Evolutionary conservation across 495 filamentous ascomycete species (phyloP), one percentile per base, ranked within the genome.

Genomic region (Cercophora newfieldiana): DNA sequence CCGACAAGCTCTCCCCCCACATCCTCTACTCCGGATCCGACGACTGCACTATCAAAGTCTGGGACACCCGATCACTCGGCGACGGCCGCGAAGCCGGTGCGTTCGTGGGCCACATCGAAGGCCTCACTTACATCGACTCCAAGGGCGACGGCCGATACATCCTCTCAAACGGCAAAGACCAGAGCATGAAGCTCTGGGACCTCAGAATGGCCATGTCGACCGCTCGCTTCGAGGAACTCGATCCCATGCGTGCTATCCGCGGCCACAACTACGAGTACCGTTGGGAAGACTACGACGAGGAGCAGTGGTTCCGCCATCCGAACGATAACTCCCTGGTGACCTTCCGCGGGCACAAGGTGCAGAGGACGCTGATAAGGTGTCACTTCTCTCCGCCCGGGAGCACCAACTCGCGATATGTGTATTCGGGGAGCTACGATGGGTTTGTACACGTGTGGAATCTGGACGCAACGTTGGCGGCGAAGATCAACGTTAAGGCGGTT

Each of bases 121-220:
- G 95, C 16, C 72, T 99, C 2, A 99, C 95, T 0, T 97, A 97
- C 71, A 89, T 99, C 62, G 94, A 98, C 77, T 94, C 89, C 78
- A 99, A 98, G 78, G 93, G 93, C 57, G 95, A 99, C 73, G 95
- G 95, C 8, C 85, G 95, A 49, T 99, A 97, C 72, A 89, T 98
- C 8, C 83, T 99, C 7, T 94, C 91, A 66, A 99, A 99, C 67
- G 91, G 86, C 64, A 99, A 99, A 71, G 95, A 99, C 70, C 95
- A 99, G 75, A 91, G 87, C 31, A 97, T 97, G 89, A 99, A 98
- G 78, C 84, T 99, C 3, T 99, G 95, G 95, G 95, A 99, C 78
- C 79, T 99, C 54, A 83, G 96, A 69, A 86, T 81, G 79, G 92
- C 91, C 84, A 90, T 91, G 84, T 87, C 86, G 22, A 88, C 87